Percentiles rank a stretch among this genome's conserved stretches.
These are phyloP conservation scores for Pistacia integerrima DNA, from an alignment of 345 rosid species.

Conservation along the genomic window DNA sequence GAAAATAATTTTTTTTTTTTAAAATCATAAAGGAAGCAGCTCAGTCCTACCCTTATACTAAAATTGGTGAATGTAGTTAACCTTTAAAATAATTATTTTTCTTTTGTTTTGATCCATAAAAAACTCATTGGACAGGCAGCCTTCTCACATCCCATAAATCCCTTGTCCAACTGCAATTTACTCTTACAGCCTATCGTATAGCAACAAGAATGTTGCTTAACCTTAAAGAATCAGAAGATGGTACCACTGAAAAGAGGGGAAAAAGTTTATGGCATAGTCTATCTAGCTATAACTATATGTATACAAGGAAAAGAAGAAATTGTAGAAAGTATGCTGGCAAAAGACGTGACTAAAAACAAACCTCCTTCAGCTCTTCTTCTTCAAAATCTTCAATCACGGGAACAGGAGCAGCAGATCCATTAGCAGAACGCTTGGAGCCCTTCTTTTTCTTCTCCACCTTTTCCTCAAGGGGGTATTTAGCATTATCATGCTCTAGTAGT, in stretches of 20 bases:
- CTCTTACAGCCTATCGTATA: neutral
- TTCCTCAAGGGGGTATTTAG: conserved; percentile 95
- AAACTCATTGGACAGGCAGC: neutral
- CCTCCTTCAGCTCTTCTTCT: conserved; percentile 81
- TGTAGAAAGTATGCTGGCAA: neutral
- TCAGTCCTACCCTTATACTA: too few relatives aligned
- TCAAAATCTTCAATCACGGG: conserved; percentile 78
- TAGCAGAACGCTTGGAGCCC: conserved; percentile 63
- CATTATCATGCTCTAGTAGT: conserved; percentile 91
- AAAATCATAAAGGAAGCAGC: too few relatives aligned
- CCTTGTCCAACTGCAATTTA: neutral
- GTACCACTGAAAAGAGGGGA: neutral
- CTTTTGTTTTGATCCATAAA: neutral
- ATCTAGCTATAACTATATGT: neutral
- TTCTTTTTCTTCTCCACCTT: conserved; percentile 77
- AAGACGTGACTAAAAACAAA: conserved; percentile 26
- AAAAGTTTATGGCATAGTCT: neutral
- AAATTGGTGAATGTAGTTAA: neutral
- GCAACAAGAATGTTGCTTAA: neutral
- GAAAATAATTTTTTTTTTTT: neutral
- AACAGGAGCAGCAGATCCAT: conserved; percentile 48
- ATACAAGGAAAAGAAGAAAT: neutral
- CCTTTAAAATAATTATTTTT: neutral
- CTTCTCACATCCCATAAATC: neutral
- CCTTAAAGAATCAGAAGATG: neutral